Conservation (phyloP, 1,284 basidiomycete species). For the Sporisorium scitamineum region DNA sequence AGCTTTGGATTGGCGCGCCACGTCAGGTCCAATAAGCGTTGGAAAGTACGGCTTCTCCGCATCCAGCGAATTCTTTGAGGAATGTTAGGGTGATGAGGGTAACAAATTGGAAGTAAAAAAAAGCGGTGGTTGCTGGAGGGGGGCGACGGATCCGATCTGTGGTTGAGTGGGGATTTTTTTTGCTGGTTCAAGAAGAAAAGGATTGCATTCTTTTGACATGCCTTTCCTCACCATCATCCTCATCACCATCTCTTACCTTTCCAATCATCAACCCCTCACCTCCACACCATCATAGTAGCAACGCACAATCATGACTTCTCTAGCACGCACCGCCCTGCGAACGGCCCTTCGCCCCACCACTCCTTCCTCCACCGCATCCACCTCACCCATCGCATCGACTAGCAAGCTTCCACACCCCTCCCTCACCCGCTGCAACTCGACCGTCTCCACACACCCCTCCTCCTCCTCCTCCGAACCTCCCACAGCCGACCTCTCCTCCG, state of each 20-base stretch:
- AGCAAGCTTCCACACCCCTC: constrained; percentile 20
- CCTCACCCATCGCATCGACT: constrained; percentile 25
- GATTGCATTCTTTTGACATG: not conserved
- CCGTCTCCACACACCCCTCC: constrained; percentile 9
- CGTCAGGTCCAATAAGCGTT: constrained; percentile 17
- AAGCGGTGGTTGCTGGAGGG: too few species aligned
- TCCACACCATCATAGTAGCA: not conserved
- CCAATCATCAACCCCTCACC: not conserved
- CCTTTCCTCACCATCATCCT: not conserved
- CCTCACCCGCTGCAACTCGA: constrained; percentile 15
- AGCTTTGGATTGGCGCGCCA: constrained; percentile 5
- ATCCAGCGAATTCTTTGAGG: constrained; percentile 2
- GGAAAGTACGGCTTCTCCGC: constrained; percentile 13
- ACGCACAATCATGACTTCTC: constrained; percentile 12
- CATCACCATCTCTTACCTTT: not conserved
- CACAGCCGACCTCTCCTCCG: not conserved
- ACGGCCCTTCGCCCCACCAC: constrained; percentile 10
- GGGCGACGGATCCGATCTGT: constrained; percentile 15
- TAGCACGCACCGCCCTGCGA: constrained; percentile 18
- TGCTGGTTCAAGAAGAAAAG: constrained; percentile 10
- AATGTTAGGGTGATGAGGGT: constrained; percentile 2
- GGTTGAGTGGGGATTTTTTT: constrained; percentile 5
- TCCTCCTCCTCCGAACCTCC: not conserved
- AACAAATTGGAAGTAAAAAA: not conserved
- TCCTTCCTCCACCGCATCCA: constrained; percentile 1